phyloP scores from a whole-genome alignment of 2,329 filamentous ascomycete species.

The Trichoderma afroharzianum region DNA sequence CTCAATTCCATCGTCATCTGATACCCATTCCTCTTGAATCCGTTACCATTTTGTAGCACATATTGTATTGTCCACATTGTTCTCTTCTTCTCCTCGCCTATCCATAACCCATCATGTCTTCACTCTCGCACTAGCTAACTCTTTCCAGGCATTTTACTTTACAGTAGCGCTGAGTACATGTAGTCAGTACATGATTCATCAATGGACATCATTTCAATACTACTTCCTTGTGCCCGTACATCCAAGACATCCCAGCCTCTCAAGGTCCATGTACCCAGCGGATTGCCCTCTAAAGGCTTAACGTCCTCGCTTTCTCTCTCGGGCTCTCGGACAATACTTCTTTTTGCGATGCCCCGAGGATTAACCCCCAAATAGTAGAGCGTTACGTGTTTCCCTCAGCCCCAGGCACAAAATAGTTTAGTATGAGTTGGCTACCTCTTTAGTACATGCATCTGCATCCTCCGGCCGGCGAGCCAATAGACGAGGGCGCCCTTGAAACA shows the following conservation, averaged over 20 bases:
- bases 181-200: no score
- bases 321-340: neutral
- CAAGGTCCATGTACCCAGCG: neutral
- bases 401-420: neutral
- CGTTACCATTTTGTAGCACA: neutral
- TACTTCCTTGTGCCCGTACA: no score
- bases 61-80: neutral
- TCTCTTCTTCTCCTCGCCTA: no score
- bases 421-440: neutral
- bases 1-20: neutral
- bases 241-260: neutral
- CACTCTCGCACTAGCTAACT: neutral
- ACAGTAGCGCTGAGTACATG: neutral
- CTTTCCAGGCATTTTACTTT: neutral
- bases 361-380: neutral
- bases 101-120: neutral
- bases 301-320: neutral
- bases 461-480: neutral
- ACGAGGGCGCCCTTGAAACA: neutral
- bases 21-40: neutral
- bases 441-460: neutral
- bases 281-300: neutral
- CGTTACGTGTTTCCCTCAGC: neutral
- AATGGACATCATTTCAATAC: no score
- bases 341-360: neutral